Base-by-base conservation (phyloP, 1,139 yeast species). In the Debaryomyces udenii region DNA sequence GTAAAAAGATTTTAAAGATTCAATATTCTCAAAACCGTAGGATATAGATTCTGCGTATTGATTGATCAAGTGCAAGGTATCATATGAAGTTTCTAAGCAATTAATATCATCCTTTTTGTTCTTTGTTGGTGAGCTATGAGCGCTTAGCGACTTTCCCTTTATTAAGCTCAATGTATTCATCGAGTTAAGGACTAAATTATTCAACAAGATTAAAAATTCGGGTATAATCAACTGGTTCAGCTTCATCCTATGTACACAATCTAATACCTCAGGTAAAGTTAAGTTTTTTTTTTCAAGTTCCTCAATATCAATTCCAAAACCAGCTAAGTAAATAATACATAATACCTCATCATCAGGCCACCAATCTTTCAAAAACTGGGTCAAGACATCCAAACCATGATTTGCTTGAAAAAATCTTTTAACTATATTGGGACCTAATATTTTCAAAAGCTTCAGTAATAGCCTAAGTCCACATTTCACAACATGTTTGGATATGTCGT, bases 381-480 rank as follows among this genome's bases (percentile, higher is more conserved):
- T 68, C 23, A 86, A 52, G 2, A 84, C 68, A 20, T 71, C 73
- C 14, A 81, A 58, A 0, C 93, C 93, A 47, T 64, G 66, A 40
- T 78, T 76, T 14, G 66, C 70, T 14, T 69, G 70, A 31, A 78
- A 67, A 52, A 86, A 84, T 22, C 72, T 60, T 26, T 63, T 69
- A 37, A 76, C 75, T 1, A 74, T 69, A 32, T 69, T 70, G 1
- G 73, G 57, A 0, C 83, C 83, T 9, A 76, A 61, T 1, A 72
- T 59, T 23, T 67, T 61, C 15, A 86, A 61, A 6, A 81, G 59
- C 39, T 71, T 72, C 6, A 81, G 62, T 15, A 86, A 57, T 9
- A 86, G 57, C 14, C 74, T 66, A 7, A 85, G 53, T 0, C 81
- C 76, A 44, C 73, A 60, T 27, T 67, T 62, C 1, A 78, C 74